Conservation (phyloP, 2,329 filamentous ascomycete species). For the Diplodia intermedia region DNA sequence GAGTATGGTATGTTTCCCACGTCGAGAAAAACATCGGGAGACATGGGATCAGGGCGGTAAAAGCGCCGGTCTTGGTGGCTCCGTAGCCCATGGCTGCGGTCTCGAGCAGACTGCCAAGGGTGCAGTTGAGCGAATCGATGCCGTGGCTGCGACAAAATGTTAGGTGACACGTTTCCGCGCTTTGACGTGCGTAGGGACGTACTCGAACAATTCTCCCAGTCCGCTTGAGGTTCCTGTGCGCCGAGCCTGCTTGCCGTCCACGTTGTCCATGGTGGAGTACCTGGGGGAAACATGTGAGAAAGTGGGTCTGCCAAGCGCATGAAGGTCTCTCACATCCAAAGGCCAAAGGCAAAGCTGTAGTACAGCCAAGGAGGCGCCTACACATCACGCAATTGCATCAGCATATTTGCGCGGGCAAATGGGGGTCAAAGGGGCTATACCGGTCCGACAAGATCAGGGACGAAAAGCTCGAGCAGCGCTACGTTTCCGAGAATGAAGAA, state of each 20-base stretch:
- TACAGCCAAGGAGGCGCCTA: conserved; percentile 91
- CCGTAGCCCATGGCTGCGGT: conserved; percentile 93
- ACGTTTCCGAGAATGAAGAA: conserved; percentile 91
- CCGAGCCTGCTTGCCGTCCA: conserved; percentile 96
- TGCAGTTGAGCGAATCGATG: conserved; percentile 98
- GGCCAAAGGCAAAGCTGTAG: conserved; percentile 91
- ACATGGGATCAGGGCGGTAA: conserved; percentile 89
- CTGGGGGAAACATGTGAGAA: conserved; percentile 42
- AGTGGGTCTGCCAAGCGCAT: conserved; percentile 2
- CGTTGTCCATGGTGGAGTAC: conserved; percentile 98
- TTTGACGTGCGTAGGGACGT: conserved; percentile 42
- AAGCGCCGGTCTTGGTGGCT: conserved; percentile 81
- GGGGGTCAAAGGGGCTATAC: conserved; percentile 59
- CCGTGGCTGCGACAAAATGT: conserved; percentile 67
- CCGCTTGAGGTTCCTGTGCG: conserved; percentile 94
- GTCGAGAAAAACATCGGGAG: conserved; percentile 99
- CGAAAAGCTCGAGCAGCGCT: conserved; percentile 73
- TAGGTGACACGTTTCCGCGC: not conserved
- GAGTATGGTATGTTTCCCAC: conserved; percentile 99
- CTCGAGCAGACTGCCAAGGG: conserved; percentile 86
- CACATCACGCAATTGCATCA: conserved; percentile 13
- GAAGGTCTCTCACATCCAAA: conserved; percentile 76
- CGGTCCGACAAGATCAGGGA: conserved; percentile 90
- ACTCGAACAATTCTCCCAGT: conserved; percentile 94
- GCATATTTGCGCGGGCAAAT: conserved; percentile 12